Base-by-base conservation (phyloP, 345 rosid species). In the Gossypium herbaceum region DNA sequence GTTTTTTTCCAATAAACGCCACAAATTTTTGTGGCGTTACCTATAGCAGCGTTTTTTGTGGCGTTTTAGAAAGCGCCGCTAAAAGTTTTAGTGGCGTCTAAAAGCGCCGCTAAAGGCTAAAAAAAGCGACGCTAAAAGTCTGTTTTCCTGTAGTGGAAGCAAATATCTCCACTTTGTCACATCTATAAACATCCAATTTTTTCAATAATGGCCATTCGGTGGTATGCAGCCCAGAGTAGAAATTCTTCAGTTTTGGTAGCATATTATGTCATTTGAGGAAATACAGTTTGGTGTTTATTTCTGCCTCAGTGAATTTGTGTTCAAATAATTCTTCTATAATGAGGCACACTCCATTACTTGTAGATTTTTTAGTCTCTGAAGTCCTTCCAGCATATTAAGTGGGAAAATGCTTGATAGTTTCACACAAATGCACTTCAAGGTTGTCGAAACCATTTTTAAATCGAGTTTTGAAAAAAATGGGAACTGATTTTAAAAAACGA, bases 131-230 rank as follows among this genome's bases (percentile, higher is more conserved):
- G n/a, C n/a, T n/a, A n/a, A n/a, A n/a, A n/a, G n/a, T n/a, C n/a
- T n/a, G n/a, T n/a, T n/a, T n/a, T n/a, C n/a, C n/a, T n/a, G n/a
- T n/a, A n/a, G n/a, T n/a, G n/a, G 6, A 25, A 15, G 76, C 74
- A 34, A 78, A 66, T 59, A 29, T 41, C 71, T 56, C 47, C 39
- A 74, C 12, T 58, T 65, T 51, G 45, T 57, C 57, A 74, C 84
- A 81, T 12, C 3, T 20, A 39, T 4, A 0, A 9, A 67, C 45
- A 1, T 15, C 10, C 60, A 81, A n/a, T 0, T 3, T 2, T 63
- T 20, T 34, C 54, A 77, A 73, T 34, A 9, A 10, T 9, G 78
- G 77, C 75, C 79, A 76, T 59, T 78, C 68, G 3, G 63, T 29
- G 61, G 73, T 60, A 56, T 54, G 72, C 10, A 29, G 2, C 9